phyloP scores from a whole-genome alignment of 2,329 filamentous ascomycete species.

The Akanthomyces dipterigenus region DNA sequence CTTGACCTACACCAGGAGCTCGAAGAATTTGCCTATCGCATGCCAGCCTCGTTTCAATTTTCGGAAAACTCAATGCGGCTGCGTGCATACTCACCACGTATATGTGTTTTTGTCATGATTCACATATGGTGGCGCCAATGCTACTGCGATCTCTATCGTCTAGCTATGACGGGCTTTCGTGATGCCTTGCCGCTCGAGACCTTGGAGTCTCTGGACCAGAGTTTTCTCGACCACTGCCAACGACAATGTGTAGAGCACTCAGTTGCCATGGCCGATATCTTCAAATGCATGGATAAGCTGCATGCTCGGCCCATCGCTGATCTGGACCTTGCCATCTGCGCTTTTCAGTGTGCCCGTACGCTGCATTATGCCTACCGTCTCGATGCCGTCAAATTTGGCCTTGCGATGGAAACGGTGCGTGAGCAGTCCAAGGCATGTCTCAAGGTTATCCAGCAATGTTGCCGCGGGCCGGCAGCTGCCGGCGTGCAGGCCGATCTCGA shows the following conservation, averaged over 20 bases:
- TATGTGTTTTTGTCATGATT: constrained; percentile 54
- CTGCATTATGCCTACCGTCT: constrained; percentile 45
- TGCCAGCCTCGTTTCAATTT: constrained; percentile 51
- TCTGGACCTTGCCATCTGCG: constrained; percentile 48
- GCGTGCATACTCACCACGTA: constrained; percentile 48
- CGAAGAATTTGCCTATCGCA: constrained; percentile 44
- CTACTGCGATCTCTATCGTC: constrained; percentile 49
- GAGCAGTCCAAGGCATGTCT: constrained; percentile 46
- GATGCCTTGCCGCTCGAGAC: constrained; percentile 41
- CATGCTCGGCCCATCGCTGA: constrained; percentile 47
- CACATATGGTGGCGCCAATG: constrained; percentile 55
- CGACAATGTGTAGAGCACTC: constrained; percentile 48
- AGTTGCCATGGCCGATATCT: constrained; percentile 49
- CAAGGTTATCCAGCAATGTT: constrained; percentile 43
- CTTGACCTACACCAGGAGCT: constrained; percentile 43
- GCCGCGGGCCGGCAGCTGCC: constrained; percentile 42
- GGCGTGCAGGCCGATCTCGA: constrained; percentile 44
- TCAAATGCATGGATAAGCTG: constrained; percentile 43
- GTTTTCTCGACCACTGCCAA: constrained; percentile 43
- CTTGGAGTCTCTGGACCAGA: constrained; percentile 39
- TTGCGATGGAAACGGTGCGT: constrained; percentile 39
- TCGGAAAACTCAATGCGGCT: constrained; percentile 50
- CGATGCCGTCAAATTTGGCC: constrained; percentile 34
- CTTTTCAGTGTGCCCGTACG: constrained; percentile 48
- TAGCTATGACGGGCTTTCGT: constrained; percentile 44